A percentile compares a stretch with the other conserved stretches of the same genome.
These are phyloP conservation scores for Cylindrotheca closterium DNA, from an alignment of 108 stramenopile genomes.

Conservation along the genomic window DNA sequence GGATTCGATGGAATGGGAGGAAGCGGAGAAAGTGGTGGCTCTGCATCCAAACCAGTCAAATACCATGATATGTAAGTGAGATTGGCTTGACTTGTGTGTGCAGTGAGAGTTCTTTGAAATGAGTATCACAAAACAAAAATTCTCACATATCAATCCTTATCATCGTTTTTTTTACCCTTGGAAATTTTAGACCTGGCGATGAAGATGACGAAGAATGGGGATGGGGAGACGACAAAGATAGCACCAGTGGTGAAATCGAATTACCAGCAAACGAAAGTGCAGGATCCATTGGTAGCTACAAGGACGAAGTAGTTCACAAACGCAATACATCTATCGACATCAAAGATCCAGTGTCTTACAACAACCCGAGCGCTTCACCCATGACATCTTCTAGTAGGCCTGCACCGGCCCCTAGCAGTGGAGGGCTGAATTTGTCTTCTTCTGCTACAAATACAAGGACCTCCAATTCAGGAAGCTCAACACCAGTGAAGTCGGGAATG, in stretches of 20 bases:
- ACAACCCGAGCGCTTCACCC: not conserved
- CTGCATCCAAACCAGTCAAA: not conserved
- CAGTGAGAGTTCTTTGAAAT: not conserved
- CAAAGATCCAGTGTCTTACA: not conserved
- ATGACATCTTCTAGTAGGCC: no score
- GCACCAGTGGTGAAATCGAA: constrained; percentile 5
- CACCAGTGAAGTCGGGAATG: not conserved
- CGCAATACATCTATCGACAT: not conserved
- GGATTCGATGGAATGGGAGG: constrained; percentile 8
- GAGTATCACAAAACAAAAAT: no score
- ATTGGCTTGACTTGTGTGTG: not conserved
- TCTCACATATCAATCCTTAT: no score
- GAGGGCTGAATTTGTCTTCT: not conserved
- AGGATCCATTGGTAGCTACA: not conserved
- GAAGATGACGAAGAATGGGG: constrained; percentile 33
- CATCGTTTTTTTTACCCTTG: not conserved
- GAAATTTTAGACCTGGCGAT: not conserved
- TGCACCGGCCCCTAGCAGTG: constrained; percentile 4
- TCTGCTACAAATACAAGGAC: no score
- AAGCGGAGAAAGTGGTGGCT: not conserved
- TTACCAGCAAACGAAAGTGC: not conserved
- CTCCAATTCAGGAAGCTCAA: not conserved
- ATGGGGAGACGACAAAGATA: constrained; percentile 31
- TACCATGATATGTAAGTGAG: constrained; percentile 30
- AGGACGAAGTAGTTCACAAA: constrained; percentile 4